phyloP scores from a whole-genome alignment of 2,329 filamentous ascomycete genomes.

The Diaporthe australafricana region DNA sequence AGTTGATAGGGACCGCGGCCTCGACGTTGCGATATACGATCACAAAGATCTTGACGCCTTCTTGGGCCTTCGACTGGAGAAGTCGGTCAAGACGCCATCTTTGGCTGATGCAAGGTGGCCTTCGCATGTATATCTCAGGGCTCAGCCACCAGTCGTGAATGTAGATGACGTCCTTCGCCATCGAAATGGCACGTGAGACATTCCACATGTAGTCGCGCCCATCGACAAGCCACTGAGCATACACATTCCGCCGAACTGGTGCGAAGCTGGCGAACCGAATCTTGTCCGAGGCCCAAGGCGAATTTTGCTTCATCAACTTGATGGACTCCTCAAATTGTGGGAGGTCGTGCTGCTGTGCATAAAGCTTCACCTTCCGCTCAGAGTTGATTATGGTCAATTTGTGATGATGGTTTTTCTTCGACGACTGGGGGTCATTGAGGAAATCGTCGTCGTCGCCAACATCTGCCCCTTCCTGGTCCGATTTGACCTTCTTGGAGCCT shows the following conservation, averaged over 20 bases:
- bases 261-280: constrained; percentile 90
- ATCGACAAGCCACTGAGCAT: constrained; percentile 96
- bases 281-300: constrained; percentile 84
- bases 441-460: constrained; percentile 44
- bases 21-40: constrained; percentile 99
- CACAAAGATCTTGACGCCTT: constrained; percentile 97
- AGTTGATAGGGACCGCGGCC: constrained; percentile 96
- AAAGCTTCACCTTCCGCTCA: constrained; percentile 90
- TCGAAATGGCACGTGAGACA: constrained; percentile 94
- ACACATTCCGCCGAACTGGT: constrained; percentile 85
- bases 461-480: constrained; percentile 31
- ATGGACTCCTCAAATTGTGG: constrained; percentile 96
- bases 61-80: constrained; percentile 90
- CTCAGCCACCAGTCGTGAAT: constrained; percentile 99
- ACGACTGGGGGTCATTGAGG: constrained; percentile 46
- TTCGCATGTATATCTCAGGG: constrained; percentile 93
- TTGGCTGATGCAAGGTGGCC: constrained; percentile 94
- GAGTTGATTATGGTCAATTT: constrained; percentile 89
- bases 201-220: constrained; percentile 99
- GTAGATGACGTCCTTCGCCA: constrained; percentile 97
- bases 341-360: constrained; percentile 88
- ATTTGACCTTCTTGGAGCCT: constrained; percentile 65
- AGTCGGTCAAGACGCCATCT: constrained; percentile 97
- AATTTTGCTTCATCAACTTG: constrained; percentile 83
- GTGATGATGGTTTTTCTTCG: constrained; percentile 71